These are phyloP conservation scores for Pythium aphanidermatum DNA, from an alignment of 352 stramenopile species.

Conservation along the genomic window DNA sequence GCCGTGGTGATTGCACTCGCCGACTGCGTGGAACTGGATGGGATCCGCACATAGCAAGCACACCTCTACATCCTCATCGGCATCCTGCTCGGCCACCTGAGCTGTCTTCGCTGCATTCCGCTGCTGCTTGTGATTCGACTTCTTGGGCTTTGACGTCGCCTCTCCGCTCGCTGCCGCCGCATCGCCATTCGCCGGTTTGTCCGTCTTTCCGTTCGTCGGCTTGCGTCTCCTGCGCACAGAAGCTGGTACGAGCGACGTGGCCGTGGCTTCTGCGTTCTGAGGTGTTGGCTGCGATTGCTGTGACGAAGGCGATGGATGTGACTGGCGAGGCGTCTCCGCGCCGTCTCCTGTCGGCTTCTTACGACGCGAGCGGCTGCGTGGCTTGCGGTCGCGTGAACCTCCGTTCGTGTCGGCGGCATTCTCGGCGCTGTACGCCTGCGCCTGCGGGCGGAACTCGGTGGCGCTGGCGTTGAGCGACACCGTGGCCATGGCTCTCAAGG, in stretches of 20 bases:
- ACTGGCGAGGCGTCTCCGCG: no score
- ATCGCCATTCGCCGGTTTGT: background rate
- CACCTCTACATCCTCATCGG: constrained; percentile 27
- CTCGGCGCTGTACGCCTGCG: no score
- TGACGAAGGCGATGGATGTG: no score
- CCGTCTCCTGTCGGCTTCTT: constrained; percentile 6
- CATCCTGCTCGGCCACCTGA: constrained; percentile 8
- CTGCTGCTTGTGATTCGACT: background rate
- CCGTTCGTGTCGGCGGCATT: no score
- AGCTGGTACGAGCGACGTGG: constrained; percentile 7
- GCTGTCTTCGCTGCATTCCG: background rate
- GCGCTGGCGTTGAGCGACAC: constrained; percentile 15
- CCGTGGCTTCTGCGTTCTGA: background rate
- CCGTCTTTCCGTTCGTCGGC: constrained; percentile 1
- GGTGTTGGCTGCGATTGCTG: background rate
- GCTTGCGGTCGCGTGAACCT: background rate
- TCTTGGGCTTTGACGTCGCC: constrained; percentile 4
- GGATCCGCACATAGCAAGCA: constrained; percentile 68
- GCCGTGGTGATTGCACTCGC: constrained; percentile 70
- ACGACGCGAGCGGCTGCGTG: background rate
- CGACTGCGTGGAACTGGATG: constrained; percentile 65
- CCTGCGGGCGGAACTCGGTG: constrained; percentile 9
- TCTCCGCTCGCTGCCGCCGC: constrained; percentile 1
- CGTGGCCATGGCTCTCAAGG: constrained; percentile 11
- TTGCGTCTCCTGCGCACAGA: constrained; percentile 13